Conservation (phyloP, 768 basidiomycete genomes). For the Boletus bicolor region DNA sequence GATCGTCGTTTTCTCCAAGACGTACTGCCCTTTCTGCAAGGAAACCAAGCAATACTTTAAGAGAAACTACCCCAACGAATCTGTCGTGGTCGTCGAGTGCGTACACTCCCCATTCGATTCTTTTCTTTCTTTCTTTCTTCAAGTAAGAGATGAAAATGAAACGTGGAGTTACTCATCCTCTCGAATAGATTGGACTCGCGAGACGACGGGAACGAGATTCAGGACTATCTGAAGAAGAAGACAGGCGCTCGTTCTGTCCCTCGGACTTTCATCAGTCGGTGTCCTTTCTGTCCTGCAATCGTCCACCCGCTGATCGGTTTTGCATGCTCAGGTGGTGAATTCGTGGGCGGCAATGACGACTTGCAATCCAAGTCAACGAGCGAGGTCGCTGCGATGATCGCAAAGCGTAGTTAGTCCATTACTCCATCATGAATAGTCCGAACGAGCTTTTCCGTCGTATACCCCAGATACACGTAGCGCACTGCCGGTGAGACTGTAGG, state of each 20-base stretch:
- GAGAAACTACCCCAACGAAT: slow-evolving; percentile 36
- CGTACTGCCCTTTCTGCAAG: slow-evolving; percentile 51
- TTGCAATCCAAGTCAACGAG: slow-evolving; percentile 6
- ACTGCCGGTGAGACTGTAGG: background rate
- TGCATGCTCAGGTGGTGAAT: slow-evolving; percentile 13
- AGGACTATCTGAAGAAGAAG: slow-evolving; percentile 59
- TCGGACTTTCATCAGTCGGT: slow-evolving; percentile 70
- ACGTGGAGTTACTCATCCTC: background rate
- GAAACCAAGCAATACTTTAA: slow-evolving; percentile 47
- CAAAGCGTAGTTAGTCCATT: background rate
- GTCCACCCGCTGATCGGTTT: background rate
- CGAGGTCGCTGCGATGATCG: slow-evolving; percentile 11
- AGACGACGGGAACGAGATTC: slow-evolving; percentile 60
- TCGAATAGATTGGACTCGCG: slow-evolving; percentile 48
- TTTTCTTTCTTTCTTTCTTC: background rate
- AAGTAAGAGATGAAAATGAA: background rate
- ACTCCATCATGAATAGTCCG: no score
- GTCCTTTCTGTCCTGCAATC: background rate
- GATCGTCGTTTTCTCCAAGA: slow-evolving; percentile 60
- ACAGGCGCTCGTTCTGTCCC: slow-evolving; percentile 73
- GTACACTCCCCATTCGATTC: slow-evolving; percentile 9
- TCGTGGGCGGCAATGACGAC: slow-evolving; percentile 21
- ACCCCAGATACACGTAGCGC: background rate
- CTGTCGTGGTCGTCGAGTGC: slow-evolving; percentile 47
- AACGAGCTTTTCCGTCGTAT: background rate